Base-by-base conservation (phyloP, 148 eudicot genomes). In the Rhododendron ovatum region DNA sequence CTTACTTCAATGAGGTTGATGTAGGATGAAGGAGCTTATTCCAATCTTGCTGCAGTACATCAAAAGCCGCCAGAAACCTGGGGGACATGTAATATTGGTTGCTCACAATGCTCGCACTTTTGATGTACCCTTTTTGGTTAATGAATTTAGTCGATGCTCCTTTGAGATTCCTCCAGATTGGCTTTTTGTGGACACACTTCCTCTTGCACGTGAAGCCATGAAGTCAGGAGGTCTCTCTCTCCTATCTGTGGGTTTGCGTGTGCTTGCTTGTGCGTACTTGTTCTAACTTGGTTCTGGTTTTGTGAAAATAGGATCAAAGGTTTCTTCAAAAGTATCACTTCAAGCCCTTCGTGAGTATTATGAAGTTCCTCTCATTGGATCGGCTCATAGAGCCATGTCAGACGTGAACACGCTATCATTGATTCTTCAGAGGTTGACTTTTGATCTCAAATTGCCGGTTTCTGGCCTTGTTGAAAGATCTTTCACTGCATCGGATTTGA, bases 21-120 rank as follows among this genome's bases (percentile, higher is more conserved):
- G 89, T 85, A 96, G 99, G 94, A 96, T 96, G 99, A 88, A 92
- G 89, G 96, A 96, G 78, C 90, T 96, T 55, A 93, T 96, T 86
- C 99, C 99, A 65, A 90, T 93, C 84, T 88, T 96, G 83, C 84
- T 95, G 78, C 84, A 91, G 91, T 96, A 88, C 82, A 87, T 96
- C 63, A 86, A 69, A 87, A 95, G 96, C 90, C 97, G 96, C 28
- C 96, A 92, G 86, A 89, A 91, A 81, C 95, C 97, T 84, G 94
- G 94, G 47, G 99, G 97, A 47, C 87, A 84, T 77, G 94, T 92
- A 71, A 85, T 96, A 80, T 88, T 90, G 83, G 89, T 93, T 77
- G 95, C 96, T 51, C 99, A 96, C 83, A 96, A 96, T 88, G 96
- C 89, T 82, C 92, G 93, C 37, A 8, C 18, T 57, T 96, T 96